Base-by-base conservation (phyloP, 1,139 yeast species). In the Hemisphaericaspora subhashii region DNA sequence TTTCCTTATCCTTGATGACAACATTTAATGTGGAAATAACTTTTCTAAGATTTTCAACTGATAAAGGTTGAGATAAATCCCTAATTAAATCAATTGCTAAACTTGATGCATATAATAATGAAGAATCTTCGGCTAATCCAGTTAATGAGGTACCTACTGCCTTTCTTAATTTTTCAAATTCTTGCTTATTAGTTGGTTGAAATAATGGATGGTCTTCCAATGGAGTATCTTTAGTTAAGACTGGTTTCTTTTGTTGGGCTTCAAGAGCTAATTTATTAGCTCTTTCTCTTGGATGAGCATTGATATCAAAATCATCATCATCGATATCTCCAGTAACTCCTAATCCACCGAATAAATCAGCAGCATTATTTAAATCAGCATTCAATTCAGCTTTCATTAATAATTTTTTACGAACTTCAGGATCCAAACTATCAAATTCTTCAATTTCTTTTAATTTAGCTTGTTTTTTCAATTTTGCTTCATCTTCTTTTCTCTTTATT, bases 341-440 rank as follows among this genome's bases (percentile, higher is more conserved):
- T 49, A 85, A 71, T 8, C 86, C 86, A 25, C 92, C 96, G 57
- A 92, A 88, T 53, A 92, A 72, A 54, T 88, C 95, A 20, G 96
- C 92, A 17, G 98, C 98, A 58, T 87, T 86, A 64, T 85, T 86
- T 64, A 92, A 72, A 67, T 92, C 98, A 24, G 95, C 79, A 35
- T 79, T 83, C 43, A 87, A 58, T 65, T 92, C 95, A 13, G 92
- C 95, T 58, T 83, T 72, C 57, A 74, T 84, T 61, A 86, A 72
- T 61, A 89, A 64, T 57, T 85, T 92, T 53, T 72, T 79, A 59
- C 88, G 77, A 11, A 86, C 81, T 46, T 69, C 72, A 46, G 78
- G 86, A 56, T 83, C 90, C 31, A 82, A 71, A 12, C 65, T 64
- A 50, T 84, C 92, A 41, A 82, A 74, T 36, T 81, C 84, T 52